Conservation (phyloP, 1,284 basidiomycete genomes). For the Marasmius fiardii region DNA sequence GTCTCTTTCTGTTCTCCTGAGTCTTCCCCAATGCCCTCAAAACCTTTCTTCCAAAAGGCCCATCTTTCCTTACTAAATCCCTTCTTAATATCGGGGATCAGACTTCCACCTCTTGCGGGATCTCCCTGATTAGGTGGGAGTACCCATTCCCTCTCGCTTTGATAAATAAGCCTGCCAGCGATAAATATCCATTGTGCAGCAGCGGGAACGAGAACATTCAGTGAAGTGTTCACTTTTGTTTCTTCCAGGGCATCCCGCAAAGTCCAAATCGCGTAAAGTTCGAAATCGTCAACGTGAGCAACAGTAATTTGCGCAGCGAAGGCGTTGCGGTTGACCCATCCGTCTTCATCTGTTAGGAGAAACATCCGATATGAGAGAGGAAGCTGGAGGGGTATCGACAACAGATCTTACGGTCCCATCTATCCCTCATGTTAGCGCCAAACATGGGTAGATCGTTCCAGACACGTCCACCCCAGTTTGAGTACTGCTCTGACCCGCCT, state of each 20-base stretch:
- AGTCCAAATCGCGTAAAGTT: constrained; percentile 15
- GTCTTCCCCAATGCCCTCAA: constrained; percentile 2
- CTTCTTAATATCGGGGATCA: constrained; percentile 4
- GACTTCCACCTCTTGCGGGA: constrained; percentile 8
- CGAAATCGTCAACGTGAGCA: constrained; percentile 4
- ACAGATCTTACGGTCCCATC: constrained; percentile 11
- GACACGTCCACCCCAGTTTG: not conserved
- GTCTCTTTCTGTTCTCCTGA: constrained; percentile 3
- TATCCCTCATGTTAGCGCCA: constrained; percentile 10
- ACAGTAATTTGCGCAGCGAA: constrained; percentile 11
- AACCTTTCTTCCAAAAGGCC: constrained; percentile 13
- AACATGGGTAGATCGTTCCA: constrained; percentile 10
- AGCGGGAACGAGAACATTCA: constrained; percentile 9
- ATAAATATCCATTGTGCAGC: constrained; percentile 15
- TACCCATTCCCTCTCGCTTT: not conserved
- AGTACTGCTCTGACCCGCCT: not conserved
- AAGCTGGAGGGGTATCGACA: not conserved
- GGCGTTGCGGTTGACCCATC: constrained; percentile 13
- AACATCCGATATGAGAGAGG: not conserved
- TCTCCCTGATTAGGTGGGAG: not conserved
- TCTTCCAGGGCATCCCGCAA: constrained; percentile 13
- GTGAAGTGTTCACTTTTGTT: not conserved
- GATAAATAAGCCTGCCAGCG: constrained; percentile 6
- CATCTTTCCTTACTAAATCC: constrained; percentile 14
- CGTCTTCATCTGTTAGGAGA: not conserved